A percentile compares a stretch with the other conserved stretches of the same genome.
Conservation (phyloP, 2,329 filamentous ascomycete genomes). For the Fusarium sp. region DNA sequence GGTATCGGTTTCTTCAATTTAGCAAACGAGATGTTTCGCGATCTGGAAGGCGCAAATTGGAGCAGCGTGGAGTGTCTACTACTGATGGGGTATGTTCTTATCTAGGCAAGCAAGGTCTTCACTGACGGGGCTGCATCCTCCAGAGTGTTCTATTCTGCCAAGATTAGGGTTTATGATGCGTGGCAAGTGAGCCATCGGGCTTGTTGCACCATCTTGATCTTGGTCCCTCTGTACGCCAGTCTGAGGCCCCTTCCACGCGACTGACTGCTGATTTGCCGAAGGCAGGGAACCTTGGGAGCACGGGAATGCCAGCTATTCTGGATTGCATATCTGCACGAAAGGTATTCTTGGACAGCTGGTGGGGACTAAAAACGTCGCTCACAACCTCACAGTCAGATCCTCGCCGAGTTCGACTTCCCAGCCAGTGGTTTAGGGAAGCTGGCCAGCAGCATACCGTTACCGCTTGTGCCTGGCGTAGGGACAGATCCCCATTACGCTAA, state of each 20-base stretch:
- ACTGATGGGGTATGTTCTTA: conserved; percentile 18
- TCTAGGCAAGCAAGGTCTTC: neutral
- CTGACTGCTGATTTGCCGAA: neutral
- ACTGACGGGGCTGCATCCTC: neutral
- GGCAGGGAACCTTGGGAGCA: conserved; percentile 15
- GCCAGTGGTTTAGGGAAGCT: conserved; percentile 27
- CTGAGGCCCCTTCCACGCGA: fast-evolving
- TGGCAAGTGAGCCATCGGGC: conserved; percentile 25
- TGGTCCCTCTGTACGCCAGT: conserved; percentile 10
- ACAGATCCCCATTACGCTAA: conserved; percentile 13
- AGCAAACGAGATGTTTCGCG: conserved; percentile 14
- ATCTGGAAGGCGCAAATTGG: conserved; percentile 14
- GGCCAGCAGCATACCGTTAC: conserved; percentile 22
- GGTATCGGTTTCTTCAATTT: conserved; percentile 23
- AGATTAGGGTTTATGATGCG: conserved; percentile 20
- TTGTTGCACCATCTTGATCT: conserved; percentile 22
- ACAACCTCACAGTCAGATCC: conserved; percentile 7
- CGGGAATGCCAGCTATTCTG: conserved; percentile 29
- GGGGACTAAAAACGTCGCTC: neutral
- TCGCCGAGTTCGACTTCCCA: conserved; percentile 33
- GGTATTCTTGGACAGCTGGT: neutral
- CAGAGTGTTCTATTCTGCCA: conserved; percentile 25
- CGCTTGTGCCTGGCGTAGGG: conserved; percentile 13
- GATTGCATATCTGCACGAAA: conserved; percentile 33
- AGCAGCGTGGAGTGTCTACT: conserved; percentile 24